Evolutionary conservation across 2,329 filamentous ascomycete species (phyloP), one percentile per base, ranked within the genome.

Genomic region (Pseudomassariella vexata): DNA sequence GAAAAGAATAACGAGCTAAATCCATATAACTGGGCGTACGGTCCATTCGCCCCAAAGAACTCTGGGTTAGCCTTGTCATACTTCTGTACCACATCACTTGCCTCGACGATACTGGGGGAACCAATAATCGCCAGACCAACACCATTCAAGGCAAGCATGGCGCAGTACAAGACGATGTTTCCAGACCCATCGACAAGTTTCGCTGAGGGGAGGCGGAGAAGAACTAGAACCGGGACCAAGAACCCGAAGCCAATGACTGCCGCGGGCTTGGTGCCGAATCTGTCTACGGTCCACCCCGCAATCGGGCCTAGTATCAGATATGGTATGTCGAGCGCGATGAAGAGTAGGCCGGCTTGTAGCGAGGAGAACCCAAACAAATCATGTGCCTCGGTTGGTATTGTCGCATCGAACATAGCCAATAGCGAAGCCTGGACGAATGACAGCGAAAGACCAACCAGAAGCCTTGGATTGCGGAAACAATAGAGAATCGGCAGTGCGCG

Each of bases 21-120:
- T 3, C 73, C 76, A 48, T 81, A 83, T 1, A 82, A 60, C 52
- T 82, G 79, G 2, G 76, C 77, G 46, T 80, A 80, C 0, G 77
- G 76, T 0, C 72, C 71, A 5, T 69, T 59, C 1, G 60, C 53
- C 1, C 73, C 70, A 41, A 79, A 80, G 30, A 73, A 58, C 1
- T 63, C 65, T 1, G 60, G 60, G 35, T 79, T 80, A 1, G 65
- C 66, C 27, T 65, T 59, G 38, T 74, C 65, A 44, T 74, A 79
- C 24, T 61, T 65, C 39, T 73, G 65, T 2, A 79, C 63, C 1
- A 79, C 60, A 9, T 60, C 55, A 5, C 71, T 71, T 2, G 70
- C 63, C 49, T 80, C 76, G 12, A 79, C 74, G 7, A 79, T 63
- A 8, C 63, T 63, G 0, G 71, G 66, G 3, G 72, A 65, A 7